Evolutionary conservation across 192 early-diverging fungal species (phyloP), one percentile per base, ranked within the genome.

Genomic region (Linnemannia schmuckeri): DNA sequence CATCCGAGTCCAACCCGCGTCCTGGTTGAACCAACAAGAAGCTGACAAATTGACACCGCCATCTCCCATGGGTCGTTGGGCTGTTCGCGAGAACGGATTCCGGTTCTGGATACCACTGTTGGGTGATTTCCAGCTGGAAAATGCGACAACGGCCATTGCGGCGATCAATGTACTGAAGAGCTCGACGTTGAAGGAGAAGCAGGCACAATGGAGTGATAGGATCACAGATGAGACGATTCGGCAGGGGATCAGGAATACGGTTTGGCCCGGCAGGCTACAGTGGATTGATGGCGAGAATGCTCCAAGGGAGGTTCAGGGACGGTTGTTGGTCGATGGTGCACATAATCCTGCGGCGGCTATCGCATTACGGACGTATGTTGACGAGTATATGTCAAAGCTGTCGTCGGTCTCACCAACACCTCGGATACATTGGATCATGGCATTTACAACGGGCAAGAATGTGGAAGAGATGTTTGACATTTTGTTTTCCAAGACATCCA

Each of bases 191-290:
- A 38, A 75, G 13, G 52, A 44, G 7, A 74, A 27, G 33, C 35
- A 85, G 85, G n/a, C 78, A 81, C 22, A 33, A 17, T 77, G 90
- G 85, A 70, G 82, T 76, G 35, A 77, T 81, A 81, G 47, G 69
- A 90, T 95, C 24, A 91, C 91, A 1, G 81, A 92, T 38, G 87
- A 90, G 5, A 78, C 83, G 13, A 90, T 98, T 33, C 85, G 88
- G 22, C 69, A 90, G 18, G 98, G 96, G 13, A 92, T 99, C 69
- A 72, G 88, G 42, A 78, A 87, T 22, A 94, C 95, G 6, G 80
- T 90, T 52, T 98, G 97, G 96, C 96, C 96, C 0, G 98, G 98
- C 18, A 91, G 98, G 6, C 78, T 99, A 72, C 95, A 97, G 63
- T 95, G 93, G 93, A 81, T 95, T 35, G 71, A 78, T 27, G 33